Percentiles rank a stretch among this genome's conserved stretches.
Conservation (phyloP, 2,329 filamentous ascomycete genomes). For the Colletotrichum sansevieriae region DNA sequence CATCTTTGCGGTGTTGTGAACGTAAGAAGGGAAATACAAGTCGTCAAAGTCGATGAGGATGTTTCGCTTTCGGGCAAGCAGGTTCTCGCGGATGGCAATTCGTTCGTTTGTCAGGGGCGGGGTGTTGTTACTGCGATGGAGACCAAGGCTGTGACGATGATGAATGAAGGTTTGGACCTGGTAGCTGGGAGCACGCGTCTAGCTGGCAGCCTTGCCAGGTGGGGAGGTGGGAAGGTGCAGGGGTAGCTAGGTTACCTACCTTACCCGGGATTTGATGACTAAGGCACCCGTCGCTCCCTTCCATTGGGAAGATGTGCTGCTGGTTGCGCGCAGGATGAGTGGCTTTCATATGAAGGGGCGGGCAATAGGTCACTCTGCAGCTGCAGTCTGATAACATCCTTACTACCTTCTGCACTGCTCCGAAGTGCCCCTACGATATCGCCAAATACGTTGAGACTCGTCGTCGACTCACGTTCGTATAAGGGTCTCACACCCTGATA, state of each 20-base stretch:
- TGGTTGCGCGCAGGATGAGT: conserved; percentile 30
- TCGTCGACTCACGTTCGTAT: conserved; percentile 11
- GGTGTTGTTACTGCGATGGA: conserved; percentile 32
- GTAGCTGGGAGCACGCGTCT: conserved; percentile 53
- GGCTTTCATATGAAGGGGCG: conserved; percentile 24
- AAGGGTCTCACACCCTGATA: conserved; percentile 8
- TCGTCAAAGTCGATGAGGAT: conserved; percentile 12
- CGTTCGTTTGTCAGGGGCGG: conserved; percentile 36
- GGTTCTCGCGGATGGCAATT: conserved; percentile 26
- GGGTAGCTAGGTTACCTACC: conserved; percentile 47
- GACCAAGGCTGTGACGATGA: conserved; percentile 35
- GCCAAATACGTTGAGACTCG: neutral
- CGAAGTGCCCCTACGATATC: conserved; percentile 8
- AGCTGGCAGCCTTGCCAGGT: conserved; percentile 65
- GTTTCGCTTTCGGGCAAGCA: neutral
- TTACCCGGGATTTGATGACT: conserved; percentile 52
- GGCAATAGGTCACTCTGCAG: conserved; percentile 33
- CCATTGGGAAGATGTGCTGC: too few species aligned
- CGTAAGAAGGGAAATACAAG: conserved; percentile 22
- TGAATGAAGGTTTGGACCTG: conserved; percentile 45
- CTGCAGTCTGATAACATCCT: conserved; percentile 3
- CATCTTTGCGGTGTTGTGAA: conserved; percentile 58
- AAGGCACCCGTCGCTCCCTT: conserved; percentile 45
- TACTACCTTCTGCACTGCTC: neutral
- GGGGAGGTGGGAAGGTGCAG: conserved; percentile 42